phyloP scores from a whole-genome alignment of 2,329 filamentous ascomycete genomes.

The Beauveria sp. region DNA sequence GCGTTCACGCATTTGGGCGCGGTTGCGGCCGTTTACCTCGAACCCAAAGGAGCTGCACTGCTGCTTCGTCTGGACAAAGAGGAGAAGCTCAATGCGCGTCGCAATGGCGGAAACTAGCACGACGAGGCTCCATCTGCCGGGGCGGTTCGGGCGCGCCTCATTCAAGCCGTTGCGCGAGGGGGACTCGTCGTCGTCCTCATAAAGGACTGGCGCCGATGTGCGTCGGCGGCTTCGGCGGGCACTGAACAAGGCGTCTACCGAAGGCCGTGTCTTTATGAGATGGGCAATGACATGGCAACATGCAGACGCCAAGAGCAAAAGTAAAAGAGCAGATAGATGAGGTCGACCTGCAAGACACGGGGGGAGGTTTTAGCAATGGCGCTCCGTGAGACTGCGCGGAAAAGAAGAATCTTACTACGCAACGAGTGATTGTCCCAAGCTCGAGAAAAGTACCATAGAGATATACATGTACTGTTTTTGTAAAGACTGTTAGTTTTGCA shows the following conservation, averaged over 20 bases:
- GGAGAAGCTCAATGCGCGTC: slow-evolving; percentile 40
- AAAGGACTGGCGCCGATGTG: neutral
- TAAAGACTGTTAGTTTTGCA: neutral
- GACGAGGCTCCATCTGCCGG: slow-evolving; percentile 38
- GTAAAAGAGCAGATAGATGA: slow-evolving; percentile 29
- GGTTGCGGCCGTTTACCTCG: slow-evolving; percentile 28
- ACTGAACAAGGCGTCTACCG: neutral
- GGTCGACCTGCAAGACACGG: slow-evolving; percentile 35
- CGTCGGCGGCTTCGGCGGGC: neutral
- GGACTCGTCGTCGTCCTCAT: neutral
- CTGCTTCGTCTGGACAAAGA: slow-evolving; percentile 36
- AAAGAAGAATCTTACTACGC: slow-evolving; percentile 30
- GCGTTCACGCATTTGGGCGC: neutral
- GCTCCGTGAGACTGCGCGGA: neutral
- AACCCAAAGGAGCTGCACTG: slow-evolving; percentile 44
- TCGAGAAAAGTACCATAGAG: slow-evolving; percentile 39
- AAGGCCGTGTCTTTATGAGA: neutral
- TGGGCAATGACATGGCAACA: neutral
- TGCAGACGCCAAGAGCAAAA: neutral
- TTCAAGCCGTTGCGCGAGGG: neutral
- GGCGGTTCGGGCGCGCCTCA: slow-evolving; percentile 31
- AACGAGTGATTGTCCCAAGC: slow-evolving; percentile 41
- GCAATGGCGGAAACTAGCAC: slow-evolving; percentile 37
- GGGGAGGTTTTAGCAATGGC: slow-evolving; percentile 2
- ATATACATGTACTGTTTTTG: neutral